A percentile compares a stretch with the other conserved stretches of the same genome.
These are phyloP conservation scores for Guillardia theta DNA, from an alignment of 78 protist species.

Conservation along the genomic window DNA sequence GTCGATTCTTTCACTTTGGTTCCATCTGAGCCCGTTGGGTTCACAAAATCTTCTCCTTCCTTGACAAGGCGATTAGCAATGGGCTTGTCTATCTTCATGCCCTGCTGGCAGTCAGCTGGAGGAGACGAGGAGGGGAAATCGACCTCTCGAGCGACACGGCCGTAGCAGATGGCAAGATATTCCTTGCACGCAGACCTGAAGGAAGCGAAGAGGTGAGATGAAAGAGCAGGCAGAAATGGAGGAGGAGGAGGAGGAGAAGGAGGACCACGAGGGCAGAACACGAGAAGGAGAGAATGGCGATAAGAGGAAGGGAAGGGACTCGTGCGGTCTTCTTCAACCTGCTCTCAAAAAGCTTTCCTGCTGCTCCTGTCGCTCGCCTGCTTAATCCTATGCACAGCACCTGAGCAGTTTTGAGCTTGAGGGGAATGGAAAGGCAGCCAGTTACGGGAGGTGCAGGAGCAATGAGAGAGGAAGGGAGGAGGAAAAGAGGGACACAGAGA, in stretches of 20 bases:
- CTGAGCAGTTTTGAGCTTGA: not conserved
- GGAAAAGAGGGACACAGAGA: not conserved
- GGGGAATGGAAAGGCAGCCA: not conserved
- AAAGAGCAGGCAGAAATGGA: not conserved
- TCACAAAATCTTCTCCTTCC: too few species aligned
- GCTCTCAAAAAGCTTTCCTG: not conserved
- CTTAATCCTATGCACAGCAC: not conserved
- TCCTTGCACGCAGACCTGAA: not conserved
- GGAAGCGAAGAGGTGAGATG: not conserved
- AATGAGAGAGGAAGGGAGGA: not conserved
- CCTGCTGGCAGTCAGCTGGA: too few species aligned
- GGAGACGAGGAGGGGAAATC: not conserved
- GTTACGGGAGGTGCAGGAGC: not conserved
- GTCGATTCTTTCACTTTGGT: too few species aligned
- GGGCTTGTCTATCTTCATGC: too few species aligned
- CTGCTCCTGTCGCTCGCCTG: not conserved
- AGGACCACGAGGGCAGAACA: not conserved
- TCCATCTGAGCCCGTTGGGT: too few species aligned
- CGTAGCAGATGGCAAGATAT: not conserved
- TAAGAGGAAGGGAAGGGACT: not conserved
- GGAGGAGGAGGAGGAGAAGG: not conserved
- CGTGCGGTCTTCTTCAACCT: not conserved
- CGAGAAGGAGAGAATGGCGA: not conserved
- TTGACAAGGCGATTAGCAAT: too few species aligned
- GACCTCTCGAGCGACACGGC: not conserved